phyloP scores from a whole-genome alignment of 2,329 filamentous ascomycete species.

The Dactylellina drechsleri region DNA sequence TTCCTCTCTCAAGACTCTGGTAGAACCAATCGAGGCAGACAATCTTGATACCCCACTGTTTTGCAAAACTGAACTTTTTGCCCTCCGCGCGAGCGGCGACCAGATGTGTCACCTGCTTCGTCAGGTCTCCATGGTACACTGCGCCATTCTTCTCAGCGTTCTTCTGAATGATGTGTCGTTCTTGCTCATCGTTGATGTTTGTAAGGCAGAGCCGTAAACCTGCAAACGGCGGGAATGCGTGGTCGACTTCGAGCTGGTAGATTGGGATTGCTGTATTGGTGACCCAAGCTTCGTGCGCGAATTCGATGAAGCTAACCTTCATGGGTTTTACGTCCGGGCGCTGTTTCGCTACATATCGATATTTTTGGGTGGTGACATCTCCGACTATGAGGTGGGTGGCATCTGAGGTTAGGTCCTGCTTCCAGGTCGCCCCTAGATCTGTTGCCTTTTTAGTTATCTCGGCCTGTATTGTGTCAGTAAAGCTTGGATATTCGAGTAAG shows the following conservation, averaged over 20 bases:
- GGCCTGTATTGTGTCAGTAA: conserved; percentile 60
- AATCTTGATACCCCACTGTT: conserved; percentile 79
- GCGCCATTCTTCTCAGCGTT: conserved; percentile 77
- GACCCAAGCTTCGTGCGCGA: conserved; percentile 82
- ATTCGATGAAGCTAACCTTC: conserved; percentile 83
- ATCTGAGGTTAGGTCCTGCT: conserved; percentile 92
- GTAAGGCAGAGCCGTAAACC: conserved; percentile 74
- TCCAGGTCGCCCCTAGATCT: conserved; percentile 87
- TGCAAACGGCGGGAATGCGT: conserved; percentile 72
- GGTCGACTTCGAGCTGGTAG: conserved; percentile 72
- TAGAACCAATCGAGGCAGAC: conserved; percentile 86
- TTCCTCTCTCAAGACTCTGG: conserved; percentile 83
- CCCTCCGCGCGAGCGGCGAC: conserved; percentile 82
- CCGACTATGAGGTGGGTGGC: conserved; percentile 95
- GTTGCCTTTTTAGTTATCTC: conserved; percentile 72
- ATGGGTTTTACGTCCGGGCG: conserved; percentile 86
- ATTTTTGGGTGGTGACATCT: conserved; percentile 88
- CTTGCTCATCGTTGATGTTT: conserved; percentile 71
- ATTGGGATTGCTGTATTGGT: conserved; percentile 80
- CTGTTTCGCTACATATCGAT: conserved; percentile 91
- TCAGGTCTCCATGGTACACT: conserved; percentile 87
- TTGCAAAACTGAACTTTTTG: conserved; percentile 90
- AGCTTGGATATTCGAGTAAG: not conserved
- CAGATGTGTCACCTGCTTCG: conserved; percentile 84
- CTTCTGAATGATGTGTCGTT: conserved; percentile 76